Conservation (phyloP, 2,329 filamentous ascomycete genomes). For the Cephalotrichum gorgonifer region DNA sequence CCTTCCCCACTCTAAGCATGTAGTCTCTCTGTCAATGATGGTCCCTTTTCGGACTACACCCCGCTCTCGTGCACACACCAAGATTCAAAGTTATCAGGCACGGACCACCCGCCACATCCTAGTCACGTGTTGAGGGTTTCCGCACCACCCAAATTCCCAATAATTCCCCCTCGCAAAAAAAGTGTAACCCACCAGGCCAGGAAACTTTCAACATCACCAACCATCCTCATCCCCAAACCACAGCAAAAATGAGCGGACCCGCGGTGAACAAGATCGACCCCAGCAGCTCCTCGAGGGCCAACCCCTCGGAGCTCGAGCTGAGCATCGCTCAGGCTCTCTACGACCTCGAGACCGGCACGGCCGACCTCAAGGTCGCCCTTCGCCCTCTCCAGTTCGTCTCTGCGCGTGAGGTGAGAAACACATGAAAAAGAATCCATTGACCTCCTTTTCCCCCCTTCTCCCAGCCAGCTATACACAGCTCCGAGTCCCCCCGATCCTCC, state of each 20-base stretch:
- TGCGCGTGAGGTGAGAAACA: conserved; percentile 88
- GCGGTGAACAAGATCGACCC: conserved; percentile 95
- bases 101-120: neutral
- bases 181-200: neutral
- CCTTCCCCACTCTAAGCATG: no score
- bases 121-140: conserved; percentile 5
- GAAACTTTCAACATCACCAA: conserved; percentile 11
- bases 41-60: neutral
- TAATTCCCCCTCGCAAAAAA: conserved; percentile 3
- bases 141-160: conserved; percentile 2
- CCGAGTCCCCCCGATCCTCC: neutral
- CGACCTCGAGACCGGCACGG: conserved; percentile 98
- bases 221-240: conserved; percentile 11
- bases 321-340: conserved; percentile 94
- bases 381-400: conserved; percentile 98
- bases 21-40: no score
- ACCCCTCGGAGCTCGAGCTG: conserved; percentile 94
- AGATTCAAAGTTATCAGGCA: neutral
- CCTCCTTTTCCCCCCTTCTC: neutral
- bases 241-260: conserved; percentile 53
- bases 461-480: no score
- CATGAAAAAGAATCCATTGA: conserved; percentile 11
- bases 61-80: no score
- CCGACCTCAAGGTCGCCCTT: conserved; percentile 92
- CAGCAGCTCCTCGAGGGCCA: conserved; percentile 93